Evolutionary conservation across 2,329 filamentous ascomycete genomes (phyloP).

Genomic region (Rutstroemia sp.): DNA sequence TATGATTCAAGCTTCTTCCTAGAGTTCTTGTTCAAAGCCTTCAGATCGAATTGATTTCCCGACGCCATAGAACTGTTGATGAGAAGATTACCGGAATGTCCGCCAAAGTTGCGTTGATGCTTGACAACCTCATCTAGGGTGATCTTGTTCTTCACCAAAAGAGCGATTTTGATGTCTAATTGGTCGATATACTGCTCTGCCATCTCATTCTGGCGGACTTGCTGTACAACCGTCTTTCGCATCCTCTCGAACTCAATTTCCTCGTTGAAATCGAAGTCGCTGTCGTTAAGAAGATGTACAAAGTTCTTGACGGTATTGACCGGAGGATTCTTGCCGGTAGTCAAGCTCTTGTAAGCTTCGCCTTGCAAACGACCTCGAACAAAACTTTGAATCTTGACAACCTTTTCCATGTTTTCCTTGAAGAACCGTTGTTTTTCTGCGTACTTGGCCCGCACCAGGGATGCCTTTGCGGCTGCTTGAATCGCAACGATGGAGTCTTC

Average conservation of each 20-base stretch:
- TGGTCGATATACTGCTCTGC: constrained; percentile 98
- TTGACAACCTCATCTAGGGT: constrained; percentile 95
- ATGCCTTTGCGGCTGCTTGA: constrained; percentile 67
- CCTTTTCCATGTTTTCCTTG: constrained; percentile 96
- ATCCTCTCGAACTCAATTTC: constrained; percentile 95
- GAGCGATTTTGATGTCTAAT: constrained; percentile 95
- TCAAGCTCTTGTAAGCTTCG: constrained; percentile 95
- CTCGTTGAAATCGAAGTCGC: constrained; percentile 97
- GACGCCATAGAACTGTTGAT: constrained; percentile 85
- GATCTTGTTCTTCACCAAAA: constrained; percentile 99
- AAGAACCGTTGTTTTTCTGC: constrained; percentile 83
- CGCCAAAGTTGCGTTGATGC: constrained; percentile 93
- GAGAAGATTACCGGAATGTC: constrained; percentile 75
- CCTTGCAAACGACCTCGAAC: constrained; percentile 91
- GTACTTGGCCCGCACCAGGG: constrained; percentile 66
- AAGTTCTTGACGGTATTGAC: constrained; percentile 97
- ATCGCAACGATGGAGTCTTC: constrained; percentile 70
- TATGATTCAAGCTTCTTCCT: constrained; percentile 93
- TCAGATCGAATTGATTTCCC: constrained; percentile 89
- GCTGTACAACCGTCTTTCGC: constrained; percentile 92
- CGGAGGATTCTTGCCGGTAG: constrained; percentile 91
- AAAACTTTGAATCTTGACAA: constrained; percentile 97
- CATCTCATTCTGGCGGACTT: constrained; percentile 94
- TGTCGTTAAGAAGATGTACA: constrained; percentile 94
- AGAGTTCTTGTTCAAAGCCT: constrained; percentile 94